A percentile compares a stretch with the other conserved stretches of the same genome.
Evolutionary conservation across 192 early-diverging fungal genomes (phyloP).

Genomic region (Entomortierella beljakovae): DNA sequence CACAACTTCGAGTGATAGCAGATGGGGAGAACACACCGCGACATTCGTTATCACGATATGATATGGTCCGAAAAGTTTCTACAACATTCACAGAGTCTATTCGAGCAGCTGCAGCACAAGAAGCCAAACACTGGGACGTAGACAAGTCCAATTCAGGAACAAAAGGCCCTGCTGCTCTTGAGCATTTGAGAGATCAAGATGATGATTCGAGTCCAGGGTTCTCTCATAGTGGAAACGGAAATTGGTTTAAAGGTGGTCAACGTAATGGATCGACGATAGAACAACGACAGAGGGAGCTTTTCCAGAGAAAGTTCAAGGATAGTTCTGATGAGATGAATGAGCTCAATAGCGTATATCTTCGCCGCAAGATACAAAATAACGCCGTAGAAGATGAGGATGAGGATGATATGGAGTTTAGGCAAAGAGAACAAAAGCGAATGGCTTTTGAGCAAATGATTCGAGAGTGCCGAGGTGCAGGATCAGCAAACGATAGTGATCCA

Average conservation of each 20-base stretch:
- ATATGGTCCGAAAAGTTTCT: conserved; percentile 33
- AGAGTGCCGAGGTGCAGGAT: conserved; percentile 33
- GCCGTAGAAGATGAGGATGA: not conserved
- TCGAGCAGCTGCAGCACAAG: conserved; percentile 39
- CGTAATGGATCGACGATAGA: conserved; percentile 10
- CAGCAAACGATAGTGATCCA: conserved; percentile 7
- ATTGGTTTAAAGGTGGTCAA: conserved; percentile 7
- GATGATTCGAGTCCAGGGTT: not conserved
- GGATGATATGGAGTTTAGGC: not conserved
- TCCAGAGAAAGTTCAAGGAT: conserved; percentile 11
- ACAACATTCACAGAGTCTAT: conserved; percentile 46
- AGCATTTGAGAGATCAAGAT: conserved; percentile 21
- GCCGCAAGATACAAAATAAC: conserved; percentile 12
- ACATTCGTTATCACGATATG: conserved; percentile 16
- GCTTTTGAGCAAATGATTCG: conserved; percentile 47
- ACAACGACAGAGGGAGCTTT: conserved; percentile 31
- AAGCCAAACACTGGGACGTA: conserved; percentile 28
- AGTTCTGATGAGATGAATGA: conserved; percentile 8
- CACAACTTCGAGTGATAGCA: conserved; percentile 21
- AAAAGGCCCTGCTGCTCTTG: conserved; percentile 45
- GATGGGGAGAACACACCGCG: conserved; percentile 14
- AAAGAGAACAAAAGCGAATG: conserved; percentile 28
- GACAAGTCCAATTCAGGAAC: conserved; percentile 10
- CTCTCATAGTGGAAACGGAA: conserved; percentile 6
- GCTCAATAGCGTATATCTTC: conserved; percentile 18